Evolutionary conservation across 345 rosid genomes (phyloP).

Genomic region (Brassica carinata): DNA sequence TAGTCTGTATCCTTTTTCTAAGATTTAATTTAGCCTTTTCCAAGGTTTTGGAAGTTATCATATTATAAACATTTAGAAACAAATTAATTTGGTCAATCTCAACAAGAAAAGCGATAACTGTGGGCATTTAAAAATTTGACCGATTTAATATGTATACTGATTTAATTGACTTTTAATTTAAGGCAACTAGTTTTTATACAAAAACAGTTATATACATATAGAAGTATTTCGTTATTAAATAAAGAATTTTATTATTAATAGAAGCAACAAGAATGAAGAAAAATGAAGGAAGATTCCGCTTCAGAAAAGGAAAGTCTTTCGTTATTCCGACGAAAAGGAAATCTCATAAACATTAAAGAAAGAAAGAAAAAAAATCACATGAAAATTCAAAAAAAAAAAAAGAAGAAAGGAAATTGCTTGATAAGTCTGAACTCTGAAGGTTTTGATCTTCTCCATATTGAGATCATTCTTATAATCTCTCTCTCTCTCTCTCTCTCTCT

Average conservation of each 20-base stretch:
- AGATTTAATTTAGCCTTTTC: neutral
- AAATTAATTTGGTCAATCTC: neutral
- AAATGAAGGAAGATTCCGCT: neutral
- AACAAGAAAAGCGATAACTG: neutral
- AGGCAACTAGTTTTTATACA: too few species aligned
- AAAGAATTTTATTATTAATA: neutral
- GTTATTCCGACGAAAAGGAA: neutral
- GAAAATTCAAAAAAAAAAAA: neutral
- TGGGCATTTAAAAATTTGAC: too few species aligned
- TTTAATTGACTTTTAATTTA: too few species aligned
- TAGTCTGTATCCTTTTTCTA: neutral
- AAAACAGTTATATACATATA: too few species aligned
- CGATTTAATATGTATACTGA: too few species aligned
- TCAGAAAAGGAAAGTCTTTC: constrained; percentile 11
- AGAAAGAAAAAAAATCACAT: neutral
- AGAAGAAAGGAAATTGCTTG: constrained; percentile 9
- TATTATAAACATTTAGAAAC: neutral
- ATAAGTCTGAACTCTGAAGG: neutral
- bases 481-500: neutral
- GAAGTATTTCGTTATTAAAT: neutral
- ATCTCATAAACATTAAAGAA: neutral
- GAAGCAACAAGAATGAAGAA: constrained; percentile 20
- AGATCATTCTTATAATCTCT: neutral
- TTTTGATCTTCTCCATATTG: constrained; percentile 6
- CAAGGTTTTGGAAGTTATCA: neutral